Base-by-base conservation (phyloP, 2,329 filamentous ascomycete genomes). In the Aspergillus niger region DNA sequence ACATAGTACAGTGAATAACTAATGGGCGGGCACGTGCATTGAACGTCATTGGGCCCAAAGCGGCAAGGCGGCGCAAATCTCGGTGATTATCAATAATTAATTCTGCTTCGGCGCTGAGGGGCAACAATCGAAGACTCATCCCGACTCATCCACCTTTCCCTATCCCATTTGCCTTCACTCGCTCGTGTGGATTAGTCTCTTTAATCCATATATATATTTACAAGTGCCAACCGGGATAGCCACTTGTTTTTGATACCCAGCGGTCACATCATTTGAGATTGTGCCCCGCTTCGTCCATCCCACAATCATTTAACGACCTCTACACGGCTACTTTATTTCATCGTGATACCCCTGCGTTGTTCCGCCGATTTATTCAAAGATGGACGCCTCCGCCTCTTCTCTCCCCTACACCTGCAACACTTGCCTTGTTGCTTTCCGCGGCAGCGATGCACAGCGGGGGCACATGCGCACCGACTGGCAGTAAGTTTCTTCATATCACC, bases 381-480 rank as follows among this genome's bases (percentile, higher is more conserved):
- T 75, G 20, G 26, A 53, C 39, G 36, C 7, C 15, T 13, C 47
- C 15, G 13, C 28, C n/a, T 74, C 85, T 32, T 83, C 89, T 26
- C 92, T 97, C 75, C 94, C 95, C 1, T 99, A 94, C 80, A 98
- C 94, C 58, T 99, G 95, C 87, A 99, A 98, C 79, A 95, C 93
- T 60, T 99, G 95, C 75, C 92, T 97, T 76, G 93, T 99, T 69
- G 95, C 94, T 55, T 99, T 98, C 80, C 89, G 94, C 67, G 92
- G 91, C 74, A 92, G 91, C 76, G 94, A 98, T 74, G 84, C 96
- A 59, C 95, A 99, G 80, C 89, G 95, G 75, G 89, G 87, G 39
- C 95, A 99, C 76, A 99, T 99, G 95, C 92, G 95, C 77, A 95
- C 90, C 70, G 95, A 99, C 80, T 99, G 95, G 95, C 94, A 99